Percentiles rank a stretch among this genome's conserved stretches.
Conservation (phyloP, 2,329 filamentous ascomycete species). For the Aspergillus pseudoglaucus region DNA sequence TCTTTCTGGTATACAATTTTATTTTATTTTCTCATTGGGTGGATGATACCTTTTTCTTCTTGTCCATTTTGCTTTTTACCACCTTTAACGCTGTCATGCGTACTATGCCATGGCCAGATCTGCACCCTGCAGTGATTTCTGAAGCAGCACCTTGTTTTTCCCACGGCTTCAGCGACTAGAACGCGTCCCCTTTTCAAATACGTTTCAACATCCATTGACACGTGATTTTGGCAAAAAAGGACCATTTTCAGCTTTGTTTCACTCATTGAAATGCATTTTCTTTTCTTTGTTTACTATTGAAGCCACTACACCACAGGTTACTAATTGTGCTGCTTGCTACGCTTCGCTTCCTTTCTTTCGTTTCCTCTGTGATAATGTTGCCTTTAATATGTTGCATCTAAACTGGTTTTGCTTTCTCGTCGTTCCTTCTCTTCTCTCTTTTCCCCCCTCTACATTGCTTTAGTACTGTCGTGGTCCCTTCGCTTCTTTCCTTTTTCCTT, state of each 20-base stretch:
- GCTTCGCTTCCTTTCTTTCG: not conserved
- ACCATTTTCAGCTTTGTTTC: not conserved
- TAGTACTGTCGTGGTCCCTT: slow-evolving; percentile 5
- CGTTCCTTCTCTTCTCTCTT: slow-evolving; percentile 7
- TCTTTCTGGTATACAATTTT: slow-evolving; percentile 13
- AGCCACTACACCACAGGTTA: too few species aligned
- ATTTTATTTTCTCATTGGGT: not conserved
- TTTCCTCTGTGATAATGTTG: slow-evolving; percentile 8
- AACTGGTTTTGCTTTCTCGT: slow-evolving; percentile 3
- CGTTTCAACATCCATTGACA: not conserved
- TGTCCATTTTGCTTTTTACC: not conserved
- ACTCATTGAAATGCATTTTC: too few species aligned
- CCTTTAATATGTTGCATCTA: slow-evolving; percentile 5
- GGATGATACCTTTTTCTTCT: not conserved
- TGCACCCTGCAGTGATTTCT: slow-evolving; percentile 10
- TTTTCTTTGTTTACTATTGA: too few species aligned
- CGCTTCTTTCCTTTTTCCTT: not conserved
- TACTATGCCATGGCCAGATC: slow-evolving; percentile 5
- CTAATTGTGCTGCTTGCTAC: not conserved
- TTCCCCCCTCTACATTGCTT: not conserved
- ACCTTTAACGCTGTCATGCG: slow-evolving; percentile 9
- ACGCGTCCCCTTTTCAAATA: slow-evolving; percentile 5
- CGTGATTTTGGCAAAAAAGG: slow-evolving; percentile 10
- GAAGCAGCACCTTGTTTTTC: slow-evolving; percentile 8
- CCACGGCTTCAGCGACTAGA: slow-evolving; percentile 17